A percentile compares a stretch with the other conserved stretches of the same genome.
phyloP scores from a whole-genome alignment of 495 filamentous ascomycete genomes.

The Cryomyces antarcticus region DNA sequence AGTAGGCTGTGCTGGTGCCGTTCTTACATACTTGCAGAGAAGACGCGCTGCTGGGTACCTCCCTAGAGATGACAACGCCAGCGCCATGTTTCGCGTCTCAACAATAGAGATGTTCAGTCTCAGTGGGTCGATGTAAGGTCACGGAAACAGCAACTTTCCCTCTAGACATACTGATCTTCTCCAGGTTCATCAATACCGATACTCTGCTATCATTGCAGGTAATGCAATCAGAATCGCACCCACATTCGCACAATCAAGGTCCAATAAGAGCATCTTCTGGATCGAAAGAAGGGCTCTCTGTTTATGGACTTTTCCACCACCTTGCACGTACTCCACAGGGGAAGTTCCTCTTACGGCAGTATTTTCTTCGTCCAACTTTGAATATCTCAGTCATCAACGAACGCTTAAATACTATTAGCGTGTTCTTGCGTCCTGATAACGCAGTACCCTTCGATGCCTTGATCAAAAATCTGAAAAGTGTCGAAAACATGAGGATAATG shows the following conservation, averaged over 20 bases:
- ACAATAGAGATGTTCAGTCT: constrained; percentile 62
- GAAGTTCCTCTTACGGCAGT: constrained; percentile 50
- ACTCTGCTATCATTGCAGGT: constrained; percentile 72
- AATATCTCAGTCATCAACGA: constrained; percentile 48
- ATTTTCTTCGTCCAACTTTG: constrained; percentile 65
- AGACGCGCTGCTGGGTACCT: constrained; percentile 39
- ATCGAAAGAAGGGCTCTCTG: constrained; percentile 72
- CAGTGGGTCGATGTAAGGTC: constrained; percentile 46
- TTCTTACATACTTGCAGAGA: constrained; percentile 61
- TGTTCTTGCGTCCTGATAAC: constrained; percentile 57
- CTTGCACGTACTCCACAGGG: constrained; percentile 71
- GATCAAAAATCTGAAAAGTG: constrained; percentile 40
- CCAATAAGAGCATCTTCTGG: constrained; percentile 44
- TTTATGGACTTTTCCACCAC: constrained; percentile 66
- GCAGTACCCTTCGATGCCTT: constrained; percentile 31
- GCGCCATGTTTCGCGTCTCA: constrained; percentile 34
- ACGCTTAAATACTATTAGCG: constrained; percentile 46
- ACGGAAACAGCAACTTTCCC: not conserved
- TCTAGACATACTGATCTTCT: constrained; percentile 1
- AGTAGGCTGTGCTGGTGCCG: constrained; percentile 68
- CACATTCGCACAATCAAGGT: constrained; percentile 65
- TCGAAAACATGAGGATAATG: constrained; percentile 60
- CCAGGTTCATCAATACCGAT: constrained; percentile 60
- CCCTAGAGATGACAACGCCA: constrained; percentile 29
- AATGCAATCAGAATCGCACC: constrained; percentile 64